Evolutionary conservation across 2,329 filamentous ascomycete species (phyloP).

Genomic region (Podosphaera fusca): DNA sequence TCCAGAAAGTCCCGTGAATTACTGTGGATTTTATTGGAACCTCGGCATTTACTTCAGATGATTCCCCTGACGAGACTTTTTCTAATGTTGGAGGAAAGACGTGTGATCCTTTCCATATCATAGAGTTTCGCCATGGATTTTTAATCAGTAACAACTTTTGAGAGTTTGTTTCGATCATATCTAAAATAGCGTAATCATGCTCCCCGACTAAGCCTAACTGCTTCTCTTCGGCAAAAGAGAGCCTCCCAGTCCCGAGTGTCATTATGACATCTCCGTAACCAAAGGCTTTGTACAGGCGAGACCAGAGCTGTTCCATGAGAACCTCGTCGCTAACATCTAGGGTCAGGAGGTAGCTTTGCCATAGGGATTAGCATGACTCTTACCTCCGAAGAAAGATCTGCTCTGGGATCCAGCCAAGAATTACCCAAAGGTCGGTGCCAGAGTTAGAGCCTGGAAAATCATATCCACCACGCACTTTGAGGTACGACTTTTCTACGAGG

Average conservation of each 20-base stretch:
- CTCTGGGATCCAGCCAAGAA: conserved; percentile 93
- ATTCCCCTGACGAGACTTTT: conserved; percentile 6
- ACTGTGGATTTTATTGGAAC: conserved; percentile 7
- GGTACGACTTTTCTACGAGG: conserved; percentile 81
- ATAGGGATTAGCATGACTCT: conserved; percentile 3
- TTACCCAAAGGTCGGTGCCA: conserved; percentile 74
- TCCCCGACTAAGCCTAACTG: conserved; percentile 65
- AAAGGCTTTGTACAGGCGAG: conserved; percentile 50
- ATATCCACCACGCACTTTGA: conserved; percentile 87
- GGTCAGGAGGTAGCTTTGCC: not conserved
- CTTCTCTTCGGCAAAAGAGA: conserved; percentile 54
- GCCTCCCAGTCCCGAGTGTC: conserved; percentile 70
- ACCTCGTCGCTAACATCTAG: conserved; percentile 42
- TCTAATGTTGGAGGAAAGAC: not conserved
- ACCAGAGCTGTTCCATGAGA: conserved; percentile 56
- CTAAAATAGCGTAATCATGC: conserved; percentile 82
- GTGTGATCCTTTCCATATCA: conserved; percentile 39
- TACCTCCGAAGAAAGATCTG: conserved; percentile 72
- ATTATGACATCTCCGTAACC: conserved; percentile 60
- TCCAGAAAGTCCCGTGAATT: conserved; percentile 72
- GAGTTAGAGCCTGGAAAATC: conserved; percentile 97
- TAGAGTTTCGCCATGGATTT: conserved; percentile 82
- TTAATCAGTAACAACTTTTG: conserved; percentile 60
- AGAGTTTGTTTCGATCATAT: conserved; percentile 42
- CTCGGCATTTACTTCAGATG: conserved; percentile 4